Percentiles rank a stretch among this genome's conserved stretches.
phyloP scores from a whole-genome alignment of 345 rosid genomes.

The Conringia planisiliqua region DNA sequence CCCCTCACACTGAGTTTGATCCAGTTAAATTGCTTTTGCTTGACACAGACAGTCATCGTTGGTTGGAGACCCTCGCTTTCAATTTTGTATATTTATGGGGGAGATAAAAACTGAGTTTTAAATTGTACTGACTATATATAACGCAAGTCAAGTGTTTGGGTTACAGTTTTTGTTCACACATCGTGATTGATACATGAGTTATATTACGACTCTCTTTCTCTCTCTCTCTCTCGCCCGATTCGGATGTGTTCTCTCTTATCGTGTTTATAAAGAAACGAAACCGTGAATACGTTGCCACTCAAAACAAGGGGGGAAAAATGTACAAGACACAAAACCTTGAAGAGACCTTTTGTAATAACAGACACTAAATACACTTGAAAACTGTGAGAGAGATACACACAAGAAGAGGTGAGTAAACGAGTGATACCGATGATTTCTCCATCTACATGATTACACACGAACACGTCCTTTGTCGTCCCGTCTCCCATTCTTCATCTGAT shows the following conservation, averaged over 20 bases:
- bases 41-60: too few relatives aligned
- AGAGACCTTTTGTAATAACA: constrained; percentile 12
- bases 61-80: too few relatives aligned
- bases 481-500: constrained; percentile 6
- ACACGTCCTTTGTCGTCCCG: constrained; percentile 25
- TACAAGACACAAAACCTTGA: constrained; percentile 28
- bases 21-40: background rate
- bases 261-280: background rate
- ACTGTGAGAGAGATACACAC: constrained; percentile 12
- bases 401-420: constrained; percentile 4
- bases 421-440: background rate
- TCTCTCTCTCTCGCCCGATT: background rate
- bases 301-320: constrained; percentile 9
- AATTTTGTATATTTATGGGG: too few relatives aligned
- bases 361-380: constrained; percentile 16
- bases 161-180: background rate
- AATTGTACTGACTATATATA: background rate
- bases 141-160: background rate
- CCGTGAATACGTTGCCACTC: background rate
- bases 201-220: background rate
- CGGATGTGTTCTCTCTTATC: background rate
- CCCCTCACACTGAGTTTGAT: background rate
- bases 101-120: too few relatives aligned
- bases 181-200: background rate
- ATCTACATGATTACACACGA: constrained; percentile 35